Conservation (phyloP, 2,329 filamentous ascomycete genomes). For the Penicillium sp. region DNA sequence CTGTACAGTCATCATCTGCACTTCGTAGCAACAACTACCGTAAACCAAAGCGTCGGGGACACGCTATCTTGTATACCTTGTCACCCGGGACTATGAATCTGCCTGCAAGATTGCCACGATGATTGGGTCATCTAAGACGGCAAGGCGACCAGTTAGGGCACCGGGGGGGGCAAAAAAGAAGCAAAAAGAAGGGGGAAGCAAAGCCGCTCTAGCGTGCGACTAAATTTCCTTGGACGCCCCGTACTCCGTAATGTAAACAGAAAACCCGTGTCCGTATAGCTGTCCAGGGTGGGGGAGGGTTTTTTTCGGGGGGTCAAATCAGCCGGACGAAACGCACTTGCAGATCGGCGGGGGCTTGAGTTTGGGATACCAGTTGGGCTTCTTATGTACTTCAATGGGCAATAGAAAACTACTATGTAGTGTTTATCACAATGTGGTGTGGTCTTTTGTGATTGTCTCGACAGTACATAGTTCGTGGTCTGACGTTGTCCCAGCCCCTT, state of each 20-base stretch:
- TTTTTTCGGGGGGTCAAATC: background rate
- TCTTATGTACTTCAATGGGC: too few relatives aligned
- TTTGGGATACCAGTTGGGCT: too few relatives aligned
- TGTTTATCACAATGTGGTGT: background rate
- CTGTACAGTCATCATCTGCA: too few relatives aligned
- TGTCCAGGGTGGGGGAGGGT: background rate
- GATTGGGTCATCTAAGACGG: conserved; percentile 5
- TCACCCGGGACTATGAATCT: too few relatives aligned
- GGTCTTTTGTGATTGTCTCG: too few relatives aligned
- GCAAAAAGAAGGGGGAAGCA: background rate
- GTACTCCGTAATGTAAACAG: background rate
- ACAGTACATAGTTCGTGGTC: background rate
- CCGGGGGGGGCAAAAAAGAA: background rate
- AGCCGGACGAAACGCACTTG: background rate
- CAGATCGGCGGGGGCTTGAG: conserved; percentile 6
- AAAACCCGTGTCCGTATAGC: conserved; percentile 3
- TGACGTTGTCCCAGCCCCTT: conserved; percentile 4
- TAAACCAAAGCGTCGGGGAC: background rate
- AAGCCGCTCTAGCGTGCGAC: conserved; percentile 1
- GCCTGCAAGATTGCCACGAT: background rate
- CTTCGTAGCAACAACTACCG: background rate
- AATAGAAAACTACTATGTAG: too few relatives aligned
- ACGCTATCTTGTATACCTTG: background rate
- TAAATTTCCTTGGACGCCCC: conserved; percentile 3
- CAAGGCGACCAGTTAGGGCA: conserved; percentile 3